Base-by-base conservation (phyloP, 2,329 filamentous ascomycete species). In the Chaetomiaceae sp. region DNA sequence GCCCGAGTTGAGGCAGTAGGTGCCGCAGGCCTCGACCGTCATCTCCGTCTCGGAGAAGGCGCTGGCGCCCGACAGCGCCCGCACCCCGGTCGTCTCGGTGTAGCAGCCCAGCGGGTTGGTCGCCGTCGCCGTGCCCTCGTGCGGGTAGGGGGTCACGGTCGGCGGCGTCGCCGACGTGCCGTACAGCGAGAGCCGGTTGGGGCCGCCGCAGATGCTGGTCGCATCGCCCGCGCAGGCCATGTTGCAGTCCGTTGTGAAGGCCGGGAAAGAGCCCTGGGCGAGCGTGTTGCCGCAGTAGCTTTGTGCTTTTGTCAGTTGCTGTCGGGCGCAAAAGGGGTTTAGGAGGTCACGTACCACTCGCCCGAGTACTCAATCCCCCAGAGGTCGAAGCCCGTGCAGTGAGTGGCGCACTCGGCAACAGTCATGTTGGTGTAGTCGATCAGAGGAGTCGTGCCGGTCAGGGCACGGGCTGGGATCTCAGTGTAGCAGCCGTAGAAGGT, bases 401-500 rank as follows among this genome's bases (percentile, higher is more conserved):
- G 30, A 4, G 45, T 11, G 17, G 50, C 48, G 43, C 54, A 56
- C 14, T 34, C 27, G 8, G 46, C 35, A 5, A 52, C 11, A 12
- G 48, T 53, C 54, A 56, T 56, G 45, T 9, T 30, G 4, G 18
- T 34, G 24, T 47, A 53, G 47, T 55, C 39, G 22, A 46, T 24
- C 3, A 36, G 9, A 1, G 19, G 36, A 14, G n/a, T n/a, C n/a
- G 42, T 32, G 17, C 47, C 48, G 6, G 50, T 50, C 11, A 56
- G 45, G 15, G 53, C 51, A 3, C 51, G 51, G 11, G 47, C 20
- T 18, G 48, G 45, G 11, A 41, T 22, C 17, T 56, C 53, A 15
- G 49, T 52, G 45, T 56, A 56, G 51, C 53, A 56, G 29, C 53
- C 53, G 39, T 55, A 55, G 51, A 26, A 49, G 34, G 49, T 50